Percentiles rank a stretch among this genome's conserved stretches.
phyloP scores from a whole-genome alignment of 2,329 filamentous ascomycete genomes.

The Botryotinia globosa region DNA sequence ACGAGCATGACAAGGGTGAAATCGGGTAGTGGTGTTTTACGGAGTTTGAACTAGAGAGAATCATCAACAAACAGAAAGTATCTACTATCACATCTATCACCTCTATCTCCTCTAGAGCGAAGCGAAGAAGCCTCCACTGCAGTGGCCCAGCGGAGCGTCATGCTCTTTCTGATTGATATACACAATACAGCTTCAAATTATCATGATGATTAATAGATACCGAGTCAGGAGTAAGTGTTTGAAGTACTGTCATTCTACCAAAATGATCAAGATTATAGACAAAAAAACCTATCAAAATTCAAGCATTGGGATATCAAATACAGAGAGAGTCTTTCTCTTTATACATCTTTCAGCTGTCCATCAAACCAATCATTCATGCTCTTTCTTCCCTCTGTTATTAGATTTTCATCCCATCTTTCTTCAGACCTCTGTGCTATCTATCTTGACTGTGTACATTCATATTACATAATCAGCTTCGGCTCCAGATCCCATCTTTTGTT shows the following conservation, averaged over 20 bases:
- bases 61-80: neutral
- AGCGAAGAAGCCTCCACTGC: slow-evolving; percentile 1
- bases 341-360: neutral
- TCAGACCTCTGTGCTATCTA: neutral
- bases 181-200: neutral
- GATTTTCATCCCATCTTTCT: neutral
- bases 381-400: neutral
- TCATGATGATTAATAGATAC: neutral
- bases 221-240: neutral
- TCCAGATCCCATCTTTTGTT: neutral
- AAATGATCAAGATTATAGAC: neutral
- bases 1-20: neutral
- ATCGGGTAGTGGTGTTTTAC: neutral
- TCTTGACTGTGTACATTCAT: too few relatives aligned
- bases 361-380: neutral
- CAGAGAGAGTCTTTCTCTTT: neutral
- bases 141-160: slow-evolving; percentile 6
- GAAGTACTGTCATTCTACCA: neutral
- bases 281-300: neutral
- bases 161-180: neutral
- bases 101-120: neutral
- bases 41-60: neutral
- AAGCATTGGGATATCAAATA: neutral
- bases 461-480: neutral
- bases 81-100: neutral